Evolutionary conservation across 768 basidiomycete species (phyloP), one percentile per base, ranked within the genome.

Genomic region (Podaxis sp.): DNA sequence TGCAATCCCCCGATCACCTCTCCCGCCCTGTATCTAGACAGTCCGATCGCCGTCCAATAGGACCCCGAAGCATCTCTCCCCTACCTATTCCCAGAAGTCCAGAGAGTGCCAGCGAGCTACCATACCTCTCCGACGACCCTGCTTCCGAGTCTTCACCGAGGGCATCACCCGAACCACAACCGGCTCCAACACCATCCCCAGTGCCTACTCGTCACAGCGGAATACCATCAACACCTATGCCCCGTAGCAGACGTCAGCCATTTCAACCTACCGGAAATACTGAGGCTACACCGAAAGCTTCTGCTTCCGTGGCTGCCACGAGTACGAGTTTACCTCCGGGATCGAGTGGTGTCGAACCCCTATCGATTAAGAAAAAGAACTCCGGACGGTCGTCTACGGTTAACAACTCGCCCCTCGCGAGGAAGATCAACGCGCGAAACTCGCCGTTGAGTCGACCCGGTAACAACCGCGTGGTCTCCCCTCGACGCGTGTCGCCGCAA

Each of bases 311-410:
- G 68, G 72, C 53, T 60, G 52, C 61, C 12, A 17, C 48, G 15
- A 50, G 69, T 26, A 66, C 54, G 12, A 56, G 70, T 26, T 66
- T 79, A 28, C 68, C 76, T 61, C 74, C 76, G 26, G 74, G 80
- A 36, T 79, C 76, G 38, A 76, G 75, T 26, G 81, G 46, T 20
- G 61, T 93, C 22, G 91, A 91, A 69, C 92, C 92, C 6, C 77
- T 95, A 63, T 90, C 88, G 2, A 94, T 95, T 73, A 92, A 88
- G 80, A 93, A 95, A 79, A 93, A 91, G 73, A 78, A 83, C 4
- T 90, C 90, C 6, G 78, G 86, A 28, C 84, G 86, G 38, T 77
- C 74, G 51, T 72, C 76, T 24, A 75, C 79, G 5, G 75, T 73
- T 52, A 62, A 74, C 28, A 68, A 77, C 41, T 72, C 72, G 15